phyloP scores from a whole-genome alignment of 2,329 filamentous ascomycete species.

The Penicillium sp. region DNA sequence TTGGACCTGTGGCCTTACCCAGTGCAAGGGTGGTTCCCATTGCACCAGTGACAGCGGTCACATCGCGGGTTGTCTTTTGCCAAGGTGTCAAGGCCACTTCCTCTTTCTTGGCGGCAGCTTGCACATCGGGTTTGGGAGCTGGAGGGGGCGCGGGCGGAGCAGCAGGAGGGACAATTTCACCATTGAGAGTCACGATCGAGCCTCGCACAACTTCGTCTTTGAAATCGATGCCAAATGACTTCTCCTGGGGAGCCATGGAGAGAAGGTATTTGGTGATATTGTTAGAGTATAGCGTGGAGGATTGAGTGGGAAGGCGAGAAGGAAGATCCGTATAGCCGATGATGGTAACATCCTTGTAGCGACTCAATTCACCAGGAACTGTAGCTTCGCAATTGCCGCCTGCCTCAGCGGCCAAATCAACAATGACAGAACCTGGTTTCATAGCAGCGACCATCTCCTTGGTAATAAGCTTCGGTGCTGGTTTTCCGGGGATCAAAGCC shows the following conservation, averaged over 20 bases:
- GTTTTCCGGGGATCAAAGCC: constrained; percentile 82
- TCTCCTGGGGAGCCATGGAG: constrained; percentile 76
- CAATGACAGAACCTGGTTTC: constrained; percentile 86
- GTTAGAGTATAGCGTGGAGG: constrained; percentile 88
- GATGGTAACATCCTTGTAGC: constrained; percentile 76
- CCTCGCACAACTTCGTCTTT: constrained; percentile 83
- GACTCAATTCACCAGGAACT: constrained; percentile 67
- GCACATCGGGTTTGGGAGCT: constrained; percentile 53
- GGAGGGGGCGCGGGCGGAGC: constrained; percentile 67
- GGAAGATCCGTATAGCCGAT: constrained; percentile 90
- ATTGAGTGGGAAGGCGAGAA: constrained; percentile 82
- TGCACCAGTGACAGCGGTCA: constrained; percentile 71
- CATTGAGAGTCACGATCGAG: constrained; percentile 77
- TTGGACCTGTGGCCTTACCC: constrained; percentile 75
- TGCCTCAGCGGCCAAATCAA: constrained; percentile 84
- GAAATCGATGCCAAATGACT: constrained; percentile 77
- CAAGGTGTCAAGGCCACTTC: constrained; percentile 74
- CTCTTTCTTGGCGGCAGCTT: constrained; percentile 51
- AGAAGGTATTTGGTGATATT: constrained; percentile 88
- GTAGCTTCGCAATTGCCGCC: constrained; percentile 88
- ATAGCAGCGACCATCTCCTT: constrained; percentile 79
- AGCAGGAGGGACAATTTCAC: constrained; percentile 72
- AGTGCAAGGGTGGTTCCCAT: constrained; percentile 75
- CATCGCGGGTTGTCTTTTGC: constrained; percentile 76
- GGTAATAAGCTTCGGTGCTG: constrained; percentile 81